Evolutionary conservation across 148 eudicot species (phyloP), one percentile per base, ranked within the genome.

Genomic region (Rhododendron kiyosumense): DNA sequence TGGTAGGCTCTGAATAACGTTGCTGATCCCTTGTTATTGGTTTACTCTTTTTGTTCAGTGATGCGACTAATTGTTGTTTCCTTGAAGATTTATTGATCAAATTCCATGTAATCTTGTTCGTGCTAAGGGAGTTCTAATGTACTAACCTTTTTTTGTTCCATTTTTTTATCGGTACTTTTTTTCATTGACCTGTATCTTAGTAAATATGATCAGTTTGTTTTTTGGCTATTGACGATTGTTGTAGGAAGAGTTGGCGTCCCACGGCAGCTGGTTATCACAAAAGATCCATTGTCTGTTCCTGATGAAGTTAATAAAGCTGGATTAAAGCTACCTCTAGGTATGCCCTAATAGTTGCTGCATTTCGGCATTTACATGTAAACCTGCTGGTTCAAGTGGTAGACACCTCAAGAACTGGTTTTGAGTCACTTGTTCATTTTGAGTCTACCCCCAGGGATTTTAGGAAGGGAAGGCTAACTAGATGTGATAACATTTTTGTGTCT

Each of bases 161-260:
- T 20, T 54, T 54, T 17, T 15, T 54, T 17, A 17, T 54, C 22
- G 4, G 61, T 4, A 20, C 61, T 54, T 54, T 51, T 51, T 51
- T 5, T 4, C 22, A 54, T 14, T 54, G 24, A 20, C 78, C 36
- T 12, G 41, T 43, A 26, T 71, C 84, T 34, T 73, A 32, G 13
- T 67, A n/a, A 26, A 32, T 26, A 51, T 82, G 14, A 74, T 79
- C 54, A 83, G 61, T 75, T 84, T 34, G 20, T 32, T 71, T 84
- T 61, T 36, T 76, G 22, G 14, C 74, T 82, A 79, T 61, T 57
- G 22, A 12, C 38, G 2, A 13, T 46, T 86, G 76, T 67, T 86
- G 85, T 85, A 94, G 97, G 95, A 79, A 91, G 89, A 86, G 92
- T 94, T 79, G 84, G 93, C 81, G 93, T 93, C 85, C 98, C 95